Evolutionary conservation across 2,329 filamentous ascomycete species (phyloP).

Genomic region (Colletotrichum limetticola): DNA sequence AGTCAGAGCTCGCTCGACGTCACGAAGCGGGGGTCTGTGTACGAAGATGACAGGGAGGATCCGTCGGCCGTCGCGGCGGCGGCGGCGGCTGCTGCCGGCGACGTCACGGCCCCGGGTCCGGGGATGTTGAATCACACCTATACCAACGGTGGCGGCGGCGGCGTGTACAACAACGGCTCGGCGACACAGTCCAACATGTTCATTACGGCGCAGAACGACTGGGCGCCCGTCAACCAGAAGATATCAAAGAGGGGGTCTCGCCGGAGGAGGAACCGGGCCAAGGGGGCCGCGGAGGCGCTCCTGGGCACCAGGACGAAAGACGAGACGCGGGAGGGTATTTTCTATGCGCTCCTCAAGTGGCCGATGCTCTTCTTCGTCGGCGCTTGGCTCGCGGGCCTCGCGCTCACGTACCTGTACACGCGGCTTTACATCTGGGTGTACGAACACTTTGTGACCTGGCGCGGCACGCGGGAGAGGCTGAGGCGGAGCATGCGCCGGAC

Average conservation of each 20-base stretch:
- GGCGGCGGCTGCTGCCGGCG: constrained; percentile 51
- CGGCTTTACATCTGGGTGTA: constrained; percentile 92
- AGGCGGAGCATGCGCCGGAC: constrained; percentile 77
- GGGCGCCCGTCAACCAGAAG: constrained; percentile 86
- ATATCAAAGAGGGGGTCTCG: constrained; percentile 56
- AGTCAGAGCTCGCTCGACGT: constrained; percentile 53
- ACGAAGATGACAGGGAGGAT: constrained; percentile 44
- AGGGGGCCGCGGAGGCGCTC: constrained; percentile 51
- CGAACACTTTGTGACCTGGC: constrained; percentile 92
- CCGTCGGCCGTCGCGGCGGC: constrained; percentile 50
- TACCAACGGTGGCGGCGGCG: constrained; percentile 19
- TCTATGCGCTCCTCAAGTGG: constrained; percentile 92
- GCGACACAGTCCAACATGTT: constrained; percentile 61
- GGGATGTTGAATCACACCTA: constrained; percentile 6
- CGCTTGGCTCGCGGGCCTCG: constrained; percentile 82
- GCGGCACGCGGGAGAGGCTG: constrained; percentile 79
- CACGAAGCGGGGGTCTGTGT: constrained; percentile 53
- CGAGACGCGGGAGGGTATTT: constrained; percentile 92
- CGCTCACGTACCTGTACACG: constrained; percentile 80
- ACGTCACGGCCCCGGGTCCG: constrained; percentile 39
- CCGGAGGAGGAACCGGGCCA: constrained; percentile 50
- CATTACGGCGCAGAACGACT: constrained; percentile 94
- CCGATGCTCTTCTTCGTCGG: constrained; percentile 84
- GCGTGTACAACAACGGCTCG: constrained; percentile 12
- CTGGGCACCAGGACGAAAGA: constrained; percentile 76